Evolutionary conservation across 768 basidiomycete species (phyloP).

Genomic region (Phanerochaete sordida): DNA sequence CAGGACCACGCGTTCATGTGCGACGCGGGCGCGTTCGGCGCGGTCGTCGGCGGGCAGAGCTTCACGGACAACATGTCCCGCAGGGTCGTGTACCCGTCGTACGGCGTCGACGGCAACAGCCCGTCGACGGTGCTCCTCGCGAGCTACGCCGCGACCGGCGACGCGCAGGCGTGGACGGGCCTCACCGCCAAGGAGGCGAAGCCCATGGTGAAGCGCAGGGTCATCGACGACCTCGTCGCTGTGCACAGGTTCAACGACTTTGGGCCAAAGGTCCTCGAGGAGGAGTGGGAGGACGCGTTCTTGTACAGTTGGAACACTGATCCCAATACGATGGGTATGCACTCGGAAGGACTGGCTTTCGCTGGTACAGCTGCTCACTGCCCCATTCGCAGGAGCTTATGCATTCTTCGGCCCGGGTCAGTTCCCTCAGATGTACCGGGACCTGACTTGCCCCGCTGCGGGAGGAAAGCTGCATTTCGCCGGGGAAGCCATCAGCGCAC

Average conservation of each 20-base stretch:
- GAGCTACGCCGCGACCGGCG: slow-evolving; percentile 27
- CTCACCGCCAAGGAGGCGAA: slow-evolving; percentile 11
- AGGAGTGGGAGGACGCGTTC: slow-evolving; percentile 15
- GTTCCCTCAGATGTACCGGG: slow-evolving; percentile 29
- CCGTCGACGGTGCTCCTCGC: slow-evolving; percentile 16
- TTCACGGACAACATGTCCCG: slow-evolving; percentile 32
- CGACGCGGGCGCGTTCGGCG: background rate
- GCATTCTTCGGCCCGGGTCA: slow-evolving; percentile 40
- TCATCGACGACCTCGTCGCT: slow-evolving; percentile 5
- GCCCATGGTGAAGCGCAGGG: background rate
- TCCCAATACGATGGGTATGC: slow-evolving; percentile 34
- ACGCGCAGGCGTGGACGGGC: slow-evolving; percentile 27
- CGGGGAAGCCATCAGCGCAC: slow-evolving; percentile 34
- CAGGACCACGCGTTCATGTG: slow-evolving; percentile 18
- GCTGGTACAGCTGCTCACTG: background rate
- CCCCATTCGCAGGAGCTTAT: slow-evolving; percentile 34
- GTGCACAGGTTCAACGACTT: background rate
- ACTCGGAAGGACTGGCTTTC: too few species aligned
- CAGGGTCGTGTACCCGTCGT: slow-evolving; percentile 36
- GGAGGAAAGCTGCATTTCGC: slow-evolving; percentile 31
- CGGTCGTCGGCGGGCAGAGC: slow-evolving; percentile 28
- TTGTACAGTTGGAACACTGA: slow-evolving; percentile 34
- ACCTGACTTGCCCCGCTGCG: slow-evolving; percentile 29
- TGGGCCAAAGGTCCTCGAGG: background rate
- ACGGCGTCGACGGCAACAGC: slow-evolving; percentile 23